Percentiles rank a stretch among this genome's conserved stretches.
phyloP scores from a whole-genome alignment of 257 asterid species.

The Przewalskia tangutica region DNA sequence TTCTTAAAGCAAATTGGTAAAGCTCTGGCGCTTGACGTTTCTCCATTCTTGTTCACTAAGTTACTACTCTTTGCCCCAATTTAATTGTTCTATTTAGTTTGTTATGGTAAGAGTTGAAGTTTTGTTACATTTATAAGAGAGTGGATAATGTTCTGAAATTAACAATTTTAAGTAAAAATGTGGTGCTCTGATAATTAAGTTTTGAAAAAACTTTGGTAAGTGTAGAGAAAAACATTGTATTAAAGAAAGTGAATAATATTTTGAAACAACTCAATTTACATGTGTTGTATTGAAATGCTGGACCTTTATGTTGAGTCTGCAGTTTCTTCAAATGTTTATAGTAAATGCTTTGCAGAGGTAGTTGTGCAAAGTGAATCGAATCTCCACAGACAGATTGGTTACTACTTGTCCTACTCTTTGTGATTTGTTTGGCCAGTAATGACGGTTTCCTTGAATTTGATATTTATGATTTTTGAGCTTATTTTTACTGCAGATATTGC shows the following conservation, averaged over 20 bases:
- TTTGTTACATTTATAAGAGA: not conserved
- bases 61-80: not conserved
- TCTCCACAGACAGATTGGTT: not conserved
- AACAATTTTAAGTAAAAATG: not conserved
- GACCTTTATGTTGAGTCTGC: not conserved
- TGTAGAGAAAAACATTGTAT: not conserved
- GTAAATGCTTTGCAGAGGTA: not conserved
- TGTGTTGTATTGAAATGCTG: not conserved
- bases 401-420: not conserved
- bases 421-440: not conserved
- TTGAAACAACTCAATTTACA: not conserved
- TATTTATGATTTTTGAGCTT: constrained; percentile 2
- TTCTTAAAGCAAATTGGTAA: not conserved
- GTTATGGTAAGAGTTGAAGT: not conserved
- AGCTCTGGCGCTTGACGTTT: not conserved
- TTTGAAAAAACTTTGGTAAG: not conserved
- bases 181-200: not conserved
- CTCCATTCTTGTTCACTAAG: not conserved
- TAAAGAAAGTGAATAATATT: not conserved
- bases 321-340: not conserved
- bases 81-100: not conserved
- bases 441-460: not conserved
- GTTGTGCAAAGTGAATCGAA: not conserved
- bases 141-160: not conserved
- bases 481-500: constrained; percentile 44